These are phyloP conservation scores for Fusarium falciforme DNA, from an alignment of 2,329 filamentous ascomycete species.

Conservation along the genomic window DNA sequence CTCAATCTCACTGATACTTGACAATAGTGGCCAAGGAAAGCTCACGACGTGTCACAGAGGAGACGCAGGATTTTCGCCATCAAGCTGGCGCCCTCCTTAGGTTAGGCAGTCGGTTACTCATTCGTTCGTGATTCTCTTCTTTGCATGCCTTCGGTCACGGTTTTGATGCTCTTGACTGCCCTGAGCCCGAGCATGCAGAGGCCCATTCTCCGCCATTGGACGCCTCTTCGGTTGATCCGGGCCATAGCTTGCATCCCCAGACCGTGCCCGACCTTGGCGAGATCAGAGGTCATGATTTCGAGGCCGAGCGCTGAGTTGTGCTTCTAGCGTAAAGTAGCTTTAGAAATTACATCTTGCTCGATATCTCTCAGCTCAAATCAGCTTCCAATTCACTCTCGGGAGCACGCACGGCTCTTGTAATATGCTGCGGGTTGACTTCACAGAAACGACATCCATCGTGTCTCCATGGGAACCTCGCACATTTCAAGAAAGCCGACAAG, in stretches of 20 bases:
- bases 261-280: conserved; percentile 14
- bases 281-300: neutral
- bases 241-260: conserved; percentile 18
- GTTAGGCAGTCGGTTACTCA: neutral
- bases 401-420: conserved; percentile 7
- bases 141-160: neutral
- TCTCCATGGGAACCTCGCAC: neutral
- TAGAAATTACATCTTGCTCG: neutral
- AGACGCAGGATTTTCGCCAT: neutral
- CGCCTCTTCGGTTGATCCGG: conserved; percentile 31
- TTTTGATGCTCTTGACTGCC: neutral
- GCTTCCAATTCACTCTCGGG: neutral
- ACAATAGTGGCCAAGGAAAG: neutral
- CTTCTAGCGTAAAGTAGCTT: neutral
- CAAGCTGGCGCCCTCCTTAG: neutral
- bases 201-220: conserved; percentile 29
- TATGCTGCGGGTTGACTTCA: neutral
- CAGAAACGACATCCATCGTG: conserved; percentile 16
- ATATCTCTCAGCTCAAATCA: neutral
- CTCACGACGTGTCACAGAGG: neutral
- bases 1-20: conserved; percentile 15
- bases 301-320: neutral
- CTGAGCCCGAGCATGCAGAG: neutral
- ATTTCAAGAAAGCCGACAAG: neutral
- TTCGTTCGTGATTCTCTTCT: neutral